phyloP scores from a whole-genome alignment of 2,329 filamentous ascomycete species.

The Teratosphaeria nubilosa region DNA sequence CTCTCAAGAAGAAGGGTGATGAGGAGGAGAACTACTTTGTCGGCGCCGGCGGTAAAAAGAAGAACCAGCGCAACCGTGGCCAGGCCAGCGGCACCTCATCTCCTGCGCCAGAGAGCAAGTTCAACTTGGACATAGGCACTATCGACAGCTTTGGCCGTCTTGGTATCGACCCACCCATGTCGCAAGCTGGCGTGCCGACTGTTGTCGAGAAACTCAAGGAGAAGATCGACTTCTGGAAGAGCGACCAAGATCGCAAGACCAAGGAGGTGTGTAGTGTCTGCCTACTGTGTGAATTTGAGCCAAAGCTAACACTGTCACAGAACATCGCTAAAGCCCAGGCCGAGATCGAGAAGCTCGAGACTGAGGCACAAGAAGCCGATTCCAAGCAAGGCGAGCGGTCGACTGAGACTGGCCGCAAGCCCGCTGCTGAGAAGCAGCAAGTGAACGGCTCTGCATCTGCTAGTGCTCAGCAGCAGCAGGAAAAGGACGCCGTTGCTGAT shows the following conservation, averaged over 20 bases:
- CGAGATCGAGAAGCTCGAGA: constrained; percentile 75
- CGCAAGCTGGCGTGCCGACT: constrained; percentile 66
- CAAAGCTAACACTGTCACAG: constrained; percentile 38
- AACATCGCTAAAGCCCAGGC: constrained; percentile 96
- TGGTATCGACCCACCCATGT: constrained; percentile 79
- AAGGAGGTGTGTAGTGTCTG: constrained; percentile 57
- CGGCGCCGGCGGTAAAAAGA: constrained; percentile 69
- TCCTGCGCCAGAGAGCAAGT: constrained; percentile 48
- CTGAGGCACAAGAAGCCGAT: constrained; percentile 52
- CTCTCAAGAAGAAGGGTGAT: constrained; percentile 76
- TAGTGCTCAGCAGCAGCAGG: constrained; percentile 45
- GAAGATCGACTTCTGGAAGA: constrained; percentile 86
- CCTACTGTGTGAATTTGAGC: not conserved
- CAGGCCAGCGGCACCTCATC: constrained; percentile 59
- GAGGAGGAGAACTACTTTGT: constrained; percentile 83
- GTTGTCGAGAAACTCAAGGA: constrained; percentile 82
- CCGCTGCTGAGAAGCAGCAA: constrained; percentile 44
- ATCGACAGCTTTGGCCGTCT: constrained; percentile 83
- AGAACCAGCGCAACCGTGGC: constrained; percentile 70
- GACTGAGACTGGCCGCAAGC: constrained; percentile 43
- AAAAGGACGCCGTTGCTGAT: constrained; percentile 50
- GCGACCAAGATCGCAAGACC: constrained; percentile 80
- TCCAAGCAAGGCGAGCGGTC: constrained; percentile 40
- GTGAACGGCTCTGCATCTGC: constrained; percentile 45
- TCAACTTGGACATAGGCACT: constrained; percentile 81